Evolutionary conservation across 2,329 filamentous ascomycete genomes (phyloP).

Genomic region (Alternaria ventricosa): DNA sequence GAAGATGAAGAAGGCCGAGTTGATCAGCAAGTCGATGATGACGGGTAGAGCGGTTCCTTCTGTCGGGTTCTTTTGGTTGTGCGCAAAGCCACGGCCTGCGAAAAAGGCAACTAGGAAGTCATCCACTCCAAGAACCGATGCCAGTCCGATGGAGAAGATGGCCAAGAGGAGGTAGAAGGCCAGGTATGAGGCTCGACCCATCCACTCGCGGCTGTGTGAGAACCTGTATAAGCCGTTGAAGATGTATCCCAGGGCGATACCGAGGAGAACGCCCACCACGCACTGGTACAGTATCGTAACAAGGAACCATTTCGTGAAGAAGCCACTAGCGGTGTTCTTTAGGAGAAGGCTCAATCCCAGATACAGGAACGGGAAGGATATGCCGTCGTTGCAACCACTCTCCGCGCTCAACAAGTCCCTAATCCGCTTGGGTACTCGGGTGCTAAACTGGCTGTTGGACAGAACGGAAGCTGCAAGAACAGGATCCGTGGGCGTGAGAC

Average conservation of each 20-base stretch:
- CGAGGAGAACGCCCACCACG: conserved; percentile 55
- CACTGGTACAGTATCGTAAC: conserved; percentile 65
- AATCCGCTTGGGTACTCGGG: conserved; percentile 58
- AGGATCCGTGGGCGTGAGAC: conserved; percentile 64
- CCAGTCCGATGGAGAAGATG: conserved; percentile 59
- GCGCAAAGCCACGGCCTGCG: conserved; percentile 62
- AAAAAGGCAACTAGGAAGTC: conserved; percentile 65
- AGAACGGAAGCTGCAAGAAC: conserved; percentile 63
- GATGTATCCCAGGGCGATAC: conserved; percentile 55
- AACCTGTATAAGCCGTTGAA: conserved; percentile 59
- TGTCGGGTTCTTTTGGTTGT: conserved; percentile 60
- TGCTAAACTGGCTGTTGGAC: conserved; percentile 60
- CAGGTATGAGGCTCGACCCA: conserved; percentile 58
- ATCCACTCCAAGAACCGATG: conserved; percentile 59
- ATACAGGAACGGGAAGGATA: conserved; percentile 64
- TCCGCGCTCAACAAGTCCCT: conserved; percentile 61
- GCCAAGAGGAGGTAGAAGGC: conserved; percentile 64
- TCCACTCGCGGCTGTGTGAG: conserved; percentile 53
- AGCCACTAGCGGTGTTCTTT: conserved; percentile 45
- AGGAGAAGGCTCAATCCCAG: conserved; percentile 57
- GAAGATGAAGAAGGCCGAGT: conserved; percentile 63
- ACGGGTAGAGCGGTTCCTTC: conserved; percentile 55
- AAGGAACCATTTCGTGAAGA: conserved; percentile 60
- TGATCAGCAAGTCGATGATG: conserved; percentile 63
- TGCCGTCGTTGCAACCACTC: conserved; percentile 63